Conservation (phyloP, 345 rosid species). For the Turritis glabra region DNA sequence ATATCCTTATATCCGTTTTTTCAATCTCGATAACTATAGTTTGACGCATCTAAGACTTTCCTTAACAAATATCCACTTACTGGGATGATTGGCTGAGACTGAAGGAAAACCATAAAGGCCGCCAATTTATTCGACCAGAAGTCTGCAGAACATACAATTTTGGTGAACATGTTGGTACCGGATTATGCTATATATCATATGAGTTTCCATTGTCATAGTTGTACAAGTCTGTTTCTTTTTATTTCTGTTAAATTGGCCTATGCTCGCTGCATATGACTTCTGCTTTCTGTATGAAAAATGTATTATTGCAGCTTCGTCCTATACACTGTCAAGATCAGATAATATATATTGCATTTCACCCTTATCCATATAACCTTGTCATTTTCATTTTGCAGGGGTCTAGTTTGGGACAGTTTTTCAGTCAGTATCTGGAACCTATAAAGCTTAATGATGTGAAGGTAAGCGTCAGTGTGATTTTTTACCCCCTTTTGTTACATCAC, state of each 20-base stretch:
- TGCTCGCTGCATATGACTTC: conserved; percentile 18
- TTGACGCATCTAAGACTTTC: conserved; percentile 42
- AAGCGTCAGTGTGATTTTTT: conserved; percentile 20
- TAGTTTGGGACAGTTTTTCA: conserved; percentile 93
- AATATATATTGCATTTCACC: background rate
- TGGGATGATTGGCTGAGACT: conserved; percentile 99
- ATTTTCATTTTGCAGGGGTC: conserved; percentile 65
- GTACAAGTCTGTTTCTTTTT: conserved; percentile 4
- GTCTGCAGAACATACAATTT: conserved; percentile 98
- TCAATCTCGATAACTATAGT: conserved; percentile 20
- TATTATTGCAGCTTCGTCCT: conserved; percentile 23
- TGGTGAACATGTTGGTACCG: conserved; percentile 86
- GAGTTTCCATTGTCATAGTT: conserved; percentile 23
- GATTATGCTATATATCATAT: conserved; percentile 5
- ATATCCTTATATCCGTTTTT: conserved; percentile 63
- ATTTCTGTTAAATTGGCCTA: background rate
- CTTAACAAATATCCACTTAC: conserved; percentile 76
- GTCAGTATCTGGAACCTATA: conserved; percentile 84
- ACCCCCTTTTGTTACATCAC: conserved; percentile 19
- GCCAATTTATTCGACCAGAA: conserved; percentile 95
- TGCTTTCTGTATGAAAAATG: conserved; percentile 1
- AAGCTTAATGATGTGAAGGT: conserved; percentile 90
- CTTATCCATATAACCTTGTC: conserved; percentile 13
- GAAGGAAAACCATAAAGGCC: conserved; percentile 85
- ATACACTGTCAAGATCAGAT: conserved; percentile 8